Percentiles rank a stretch among this genome's conserved stretches.
phyloP scores from a whole-genome alignment of 768 basidiomycete genomes.

The Cystobasidium tubakii region DNA sequence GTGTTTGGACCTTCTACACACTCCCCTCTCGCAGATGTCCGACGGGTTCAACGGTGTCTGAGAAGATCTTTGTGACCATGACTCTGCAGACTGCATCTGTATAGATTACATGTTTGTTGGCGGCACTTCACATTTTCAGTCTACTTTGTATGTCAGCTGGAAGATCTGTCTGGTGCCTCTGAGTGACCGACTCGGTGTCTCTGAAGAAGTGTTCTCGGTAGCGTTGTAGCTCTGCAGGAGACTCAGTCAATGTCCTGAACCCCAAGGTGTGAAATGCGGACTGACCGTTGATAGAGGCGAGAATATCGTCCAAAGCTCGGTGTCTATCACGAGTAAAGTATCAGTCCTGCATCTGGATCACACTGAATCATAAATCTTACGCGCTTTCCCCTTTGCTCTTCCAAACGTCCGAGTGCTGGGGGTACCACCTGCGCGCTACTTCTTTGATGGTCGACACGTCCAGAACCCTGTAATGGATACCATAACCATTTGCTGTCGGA shows the following conservation, averaged over 20 bases:
- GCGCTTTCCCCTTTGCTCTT: constrained; percentile 29
- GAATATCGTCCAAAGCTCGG: constrained; percentile 24
- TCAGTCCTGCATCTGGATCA: not conserved
- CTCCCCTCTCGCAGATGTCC: no score
- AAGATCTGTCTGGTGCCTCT: not conserved
- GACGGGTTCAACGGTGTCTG: no score
- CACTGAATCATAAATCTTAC: not conserved
- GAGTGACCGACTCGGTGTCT: not conserved
- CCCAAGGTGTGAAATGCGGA: not conserved
- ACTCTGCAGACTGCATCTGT: no score
- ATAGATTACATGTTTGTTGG: no score
- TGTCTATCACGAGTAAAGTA: not conserved
- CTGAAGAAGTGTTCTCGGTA: constrained; percentile 25
- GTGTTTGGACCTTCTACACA: no score
- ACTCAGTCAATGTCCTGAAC: not conserved
- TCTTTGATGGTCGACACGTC: constrained; percentile 32
- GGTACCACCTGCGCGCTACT: constrained; percentile 25
- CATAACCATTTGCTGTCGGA: not conserved
- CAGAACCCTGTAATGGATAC: constrained; percentile 9
- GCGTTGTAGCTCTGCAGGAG: not conserved
- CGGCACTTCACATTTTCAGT: no score
- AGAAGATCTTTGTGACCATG: no score
- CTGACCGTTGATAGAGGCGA: constrained; percentile 22
- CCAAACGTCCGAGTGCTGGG: not conserved
- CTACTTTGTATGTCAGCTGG: no score